A percentile compares a stretch with the other conserved stretches of the same genome.
Evolutionary conservation across 106 monocot genomes (phyloP).

Genomic region (Dioscorea zingiberensis): DNA sequence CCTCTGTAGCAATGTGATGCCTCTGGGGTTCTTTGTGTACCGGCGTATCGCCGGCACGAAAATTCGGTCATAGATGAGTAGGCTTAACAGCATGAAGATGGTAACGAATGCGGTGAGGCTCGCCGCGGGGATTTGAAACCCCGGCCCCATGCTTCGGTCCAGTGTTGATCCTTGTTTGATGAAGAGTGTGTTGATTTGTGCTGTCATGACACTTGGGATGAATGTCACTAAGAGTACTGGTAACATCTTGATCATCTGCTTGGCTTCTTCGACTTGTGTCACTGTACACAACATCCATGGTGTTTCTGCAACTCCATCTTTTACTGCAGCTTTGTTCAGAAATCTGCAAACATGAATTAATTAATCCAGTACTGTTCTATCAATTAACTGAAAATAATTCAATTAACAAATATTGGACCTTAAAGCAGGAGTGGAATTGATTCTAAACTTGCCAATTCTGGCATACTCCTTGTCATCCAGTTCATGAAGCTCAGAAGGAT

Average conservation of each 20-base stretch:
- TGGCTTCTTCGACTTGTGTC: conserved; percentile 31
- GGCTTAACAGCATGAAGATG: conserved; percentile 39
- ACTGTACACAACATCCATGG: conserved; percentile 24
- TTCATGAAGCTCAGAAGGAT: conserved; percentile 40
- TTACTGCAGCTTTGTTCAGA: conserved; percentile 59
- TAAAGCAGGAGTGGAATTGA: conserved; percentile 21
- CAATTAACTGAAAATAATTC: too few relatives aligned
- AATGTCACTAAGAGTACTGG: conserved; percentile 12
- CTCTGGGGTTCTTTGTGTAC: conserved; percentile 44
- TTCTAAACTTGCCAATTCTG: conserved; percentile 18
- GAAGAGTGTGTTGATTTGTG: conserved; percentile 26
- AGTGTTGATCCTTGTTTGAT: conserved; percentile 23
- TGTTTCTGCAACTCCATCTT: background rate
- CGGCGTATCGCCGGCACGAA: conserved; percentile 19
- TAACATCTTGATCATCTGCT: conserved; percentile 22
- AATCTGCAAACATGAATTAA: conserved; percentile 17
- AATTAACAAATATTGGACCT: too few relatives aligned
- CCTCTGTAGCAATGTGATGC: conserved; percentile 45
- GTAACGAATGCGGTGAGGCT: conserved; percentile 35
- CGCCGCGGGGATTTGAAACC: conserved; percentile 19
- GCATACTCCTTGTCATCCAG: conserved; percentile 16
- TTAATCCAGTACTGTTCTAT: too few relatives aligned
- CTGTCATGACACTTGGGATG: conserved; percentile 13
- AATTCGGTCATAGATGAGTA: conserved; percentile 35
- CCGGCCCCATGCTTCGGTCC: conserved; percentile 11